phyloP scores from a whole-genome alignment of 1,139 yeast species.

The Magnusiomyces starmeri region DNA sequence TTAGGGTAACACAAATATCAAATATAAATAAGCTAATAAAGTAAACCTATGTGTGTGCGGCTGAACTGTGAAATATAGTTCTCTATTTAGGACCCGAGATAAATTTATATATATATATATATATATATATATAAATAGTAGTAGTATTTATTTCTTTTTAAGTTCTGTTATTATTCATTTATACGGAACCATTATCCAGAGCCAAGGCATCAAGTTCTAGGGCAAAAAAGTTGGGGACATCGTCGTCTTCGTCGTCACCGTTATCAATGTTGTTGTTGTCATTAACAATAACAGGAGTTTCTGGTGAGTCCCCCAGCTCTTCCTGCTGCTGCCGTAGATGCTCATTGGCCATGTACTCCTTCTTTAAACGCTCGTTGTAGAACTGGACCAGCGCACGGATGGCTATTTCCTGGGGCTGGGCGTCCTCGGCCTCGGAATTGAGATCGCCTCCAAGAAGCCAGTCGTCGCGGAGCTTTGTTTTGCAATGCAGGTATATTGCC shows the following conservation, averaged over 20 bases:
- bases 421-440: slow-evolving; percentile 65
- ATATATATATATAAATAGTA: background rate
- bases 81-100: too few species aligned
- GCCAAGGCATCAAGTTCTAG: slow-evolving; percentile 13
- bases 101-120: background rate
- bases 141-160: too few species aligned
- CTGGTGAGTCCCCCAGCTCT: background rate
- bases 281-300: too few species aligned
- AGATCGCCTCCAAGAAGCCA: slow-evolving; percentile 88
- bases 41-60: too few species aligned
- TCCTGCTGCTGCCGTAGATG: background rate
- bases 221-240: slow-evolving; percentile 9
- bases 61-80: too few species aligned
- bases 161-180: too few species aligned
- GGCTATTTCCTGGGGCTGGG: slow-evolving; percentile 83
- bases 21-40: too few species aligned
- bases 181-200: slow-evolving; percentile 2
- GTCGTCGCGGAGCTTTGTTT: slow-evolving; percentile 65
- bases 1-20: too few species aligned
- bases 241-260: background rate
- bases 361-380: slow-evolving; percentile 50
- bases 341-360: slow-evolving; percentile 33
- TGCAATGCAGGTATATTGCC: slow-evolving; percentile 70
- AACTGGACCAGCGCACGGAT: slow-evolving; percentile 72
- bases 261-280: background rate